phyloP scores from a whole-genome alignment of 345 rosid genomes.

The Eucalyptus rudis region DNA sequence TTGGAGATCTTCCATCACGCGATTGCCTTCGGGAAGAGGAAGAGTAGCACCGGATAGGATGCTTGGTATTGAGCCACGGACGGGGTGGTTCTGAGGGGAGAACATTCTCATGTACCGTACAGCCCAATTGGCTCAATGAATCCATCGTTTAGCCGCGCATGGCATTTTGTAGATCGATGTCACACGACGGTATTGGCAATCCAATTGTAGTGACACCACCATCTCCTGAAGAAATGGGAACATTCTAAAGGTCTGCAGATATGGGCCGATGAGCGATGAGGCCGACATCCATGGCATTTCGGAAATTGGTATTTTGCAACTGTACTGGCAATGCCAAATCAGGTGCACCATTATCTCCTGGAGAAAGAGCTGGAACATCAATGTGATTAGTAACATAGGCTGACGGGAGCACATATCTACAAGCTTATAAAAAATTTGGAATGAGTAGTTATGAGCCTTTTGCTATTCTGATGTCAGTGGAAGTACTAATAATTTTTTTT shows the following conservation, averaged over 20 bases:
- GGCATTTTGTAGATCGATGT: neutral
- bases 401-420: neutral
- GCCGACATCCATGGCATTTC: neutral
- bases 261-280: neutral
- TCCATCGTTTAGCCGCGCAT: neutral
- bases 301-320: neutral
- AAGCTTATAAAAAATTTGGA: neutral
- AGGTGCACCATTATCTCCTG: neutral
- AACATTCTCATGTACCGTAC: neutral
- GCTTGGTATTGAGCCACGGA: neutral
- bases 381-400: neutral
- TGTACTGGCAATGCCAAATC: neutral
- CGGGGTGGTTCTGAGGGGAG: neutral
- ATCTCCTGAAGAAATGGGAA: neutral
- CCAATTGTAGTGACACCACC: neutral
- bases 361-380: neutral
- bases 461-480: neutral
- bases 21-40: neutral
- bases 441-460: neutral
- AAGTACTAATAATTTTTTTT: neutral
- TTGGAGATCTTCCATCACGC: neutral
- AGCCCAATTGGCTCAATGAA: neutral
- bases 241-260: neutral
- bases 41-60: neutral
- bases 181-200: neutral